Evolutionary conservation across 192 early-diverging fungal species (phyloP).

Genomic region (Neocallimastix lanati): DNA sequence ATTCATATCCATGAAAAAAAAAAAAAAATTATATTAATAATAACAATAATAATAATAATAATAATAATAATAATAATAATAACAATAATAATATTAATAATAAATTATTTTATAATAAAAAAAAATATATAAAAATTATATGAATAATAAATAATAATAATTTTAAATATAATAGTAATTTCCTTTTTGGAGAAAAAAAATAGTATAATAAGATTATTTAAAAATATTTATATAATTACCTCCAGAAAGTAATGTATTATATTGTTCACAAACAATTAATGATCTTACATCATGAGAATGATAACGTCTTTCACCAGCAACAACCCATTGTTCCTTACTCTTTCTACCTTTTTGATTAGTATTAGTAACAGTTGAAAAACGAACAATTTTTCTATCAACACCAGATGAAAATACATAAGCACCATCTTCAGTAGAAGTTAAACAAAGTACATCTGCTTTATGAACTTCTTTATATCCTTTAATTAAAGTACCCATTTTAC

Average conservation of each 20-base stretch:
- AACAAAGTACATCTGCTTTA: constrained; percentile 72
- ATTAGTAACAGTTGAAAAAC: constrained; percentile 35
- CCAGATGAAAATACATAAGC: constrained; percentile 71
- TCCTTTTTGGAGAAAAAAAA: too few species aligned
- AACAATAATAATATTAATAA: too few species aligned
- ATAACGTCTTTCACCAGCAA: constrained; percentile 65
- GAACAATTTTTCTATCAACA: constrained; percentile 71
- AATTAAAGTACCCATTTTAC: constrained; percentile 38
- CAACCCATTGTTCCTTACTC: constrained; percentile 39
- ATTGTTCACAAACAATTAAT: constrained; percentile 55
- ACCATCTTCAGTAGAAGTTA: constrained; percentile 48
- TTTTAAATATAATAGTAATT: too few species aligned
- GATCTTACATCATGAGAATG: constrained; percentile 91
- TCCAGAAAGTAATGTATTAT: constrained; percentile 63
- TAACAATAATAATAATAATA: too few species aligned
- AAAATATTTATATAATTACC: too few species aligned
- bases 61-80: too few species aligned
- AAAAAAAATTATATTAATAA: too few species aligned
- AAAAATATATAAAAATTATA: too few species aligned
- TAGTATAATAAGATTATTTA: too few species aligned
- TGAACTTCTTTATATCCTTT: constrained; percentile 51
- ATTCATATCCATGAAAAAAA: too few species aligned
- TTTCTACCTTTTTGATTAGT: constrained; percentile 10
- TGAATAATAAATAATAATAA: too few species aligned
- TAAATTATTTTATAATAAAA: too few species aligned